Conservation (phyloP, 2,329 filamentous ascomycete genomes). For the Trichophyton rubrum region DNA sequence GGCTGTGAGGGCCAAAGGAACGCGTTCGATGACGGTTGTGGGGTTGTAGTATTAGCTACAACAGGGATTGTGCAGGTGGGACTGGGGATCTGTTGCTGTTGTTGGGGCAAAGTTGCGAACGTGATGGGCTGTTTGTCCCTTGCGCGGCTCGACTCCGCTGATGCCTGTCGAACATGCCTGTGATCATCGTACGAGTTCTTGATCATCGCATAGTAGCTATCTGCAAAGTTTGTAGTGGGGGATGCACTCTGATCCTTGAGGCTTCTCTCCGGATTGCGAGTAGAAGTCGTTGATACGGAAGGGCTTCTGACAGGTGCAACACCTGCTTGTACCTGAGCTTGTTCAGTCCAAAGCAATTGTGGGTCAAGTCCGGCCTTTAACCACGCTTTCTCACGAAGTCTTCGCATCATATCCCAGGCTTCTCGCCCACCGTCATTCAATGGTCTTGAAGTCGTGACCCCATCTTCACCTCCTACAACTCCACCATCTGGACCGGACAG, state of each 20-base stretch:
- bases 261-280: neutral
- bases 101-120: neutral
- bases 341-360: conserved; percentile 35
- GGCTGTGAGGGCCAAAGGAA: conserved; percentile 1
- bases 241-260: conserved; percentile 9
- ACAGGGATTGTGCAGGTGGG: neutral
- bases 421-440: conserved; percentile 37
- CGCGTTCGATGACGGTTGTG: neutral
- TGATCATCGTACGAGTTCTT: conserved; percentile 12
- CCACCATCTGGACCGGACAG: conserved; percentile 35
- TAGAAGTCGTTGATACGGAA: neutral
- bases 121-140: conserved; percentile 1
- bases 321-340: conserved; percentile 32
- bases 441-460: conserved; percentile 32
- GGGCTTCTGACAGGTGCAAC: conserved; percentile 11
- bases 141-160: conserved; percentile 4
- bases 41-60: neutral
- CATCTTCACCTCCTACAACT: conserved; percentile 35
- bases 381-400: conserved; percentile 37
- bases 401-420: conserved; percentile 38
- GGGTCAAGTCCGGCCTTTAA: conserved; percentile 37
- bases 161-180: conserved; percentile 1
- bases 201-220: conserved; percentile 14
- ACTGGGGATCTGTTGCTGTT: neutral
- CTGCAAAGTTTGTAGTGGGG: conserved; percentile 9